These are phyloP conservation scores for Euphorbia tirucalli DNA, from an alignment of 345 rosid species.

Conservation along the genomic window DNA sequence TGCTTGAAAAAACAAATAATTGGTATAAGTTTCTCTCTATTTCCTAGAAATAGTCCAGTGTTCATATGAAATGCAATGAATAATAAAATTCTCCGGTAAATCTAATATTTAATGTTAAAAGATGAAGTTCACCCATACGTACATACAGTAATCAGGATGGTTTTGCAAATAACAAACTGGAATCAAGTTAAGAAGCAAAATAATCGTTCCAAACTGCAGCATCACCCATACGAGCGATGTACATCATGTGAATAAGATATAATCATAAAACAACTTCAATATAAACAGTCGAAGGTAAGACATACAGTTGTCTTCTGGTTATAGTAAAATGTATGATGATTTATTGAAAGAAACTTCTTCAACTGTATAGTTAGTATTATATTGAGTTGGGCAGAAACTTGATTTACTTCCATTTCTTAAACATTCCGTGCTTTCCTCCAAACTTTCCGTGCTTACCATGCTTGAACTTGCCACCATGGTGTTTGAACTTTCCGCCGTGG, in stretches of 20 bases:
- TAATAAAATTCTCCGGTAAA: too few relatives aligned
- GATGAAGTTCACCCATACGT: too few relatives aligned
- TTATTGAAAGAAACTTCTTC: conserved; percentile 8
- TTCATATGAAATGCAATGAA: too few relatives aligned
- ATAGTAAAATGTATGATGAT: background rate
- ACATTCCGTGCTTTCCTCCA: conserved; percentile 64
- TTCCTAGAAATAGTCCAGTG: too few relatives aligned
- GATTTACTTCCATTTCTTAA: conserved; percentile 87
- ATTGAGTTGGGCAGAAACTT: background rate
- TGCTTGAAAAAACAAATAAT: too few relatives aligned
- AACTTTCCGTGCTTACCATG: conserved; percentile 65
- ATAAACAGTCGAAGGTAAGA: background rate
- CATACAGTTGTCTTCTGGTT: too few relatives aligned
- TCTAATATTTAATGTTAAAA: too few relatives aligned
- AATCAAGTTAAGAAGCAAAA: background rate
- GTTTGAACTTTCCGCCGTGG: conserved; percentile 32
- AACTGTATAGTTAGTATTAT: background rate
- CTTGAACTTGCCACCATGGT: conserved; percentile 72
- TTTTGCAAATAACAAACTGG: background rate
- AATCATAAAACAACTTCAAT: background rate
- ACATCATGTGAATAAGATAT: background rate
- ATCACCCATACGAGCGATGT: background rate
- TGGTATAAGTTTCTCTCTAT: too few relatives aligned
- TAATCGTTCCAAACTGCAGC: too few relatives aligned
- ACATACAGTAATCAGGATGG: background rate